A percentile compares a stretch with the other conserved stretches of the same genome.
phyloP scores from a whole-genome alignment of 2,329 filamentous ascomycete genomes.

The Tolypocladium guangdongense region DNA sequence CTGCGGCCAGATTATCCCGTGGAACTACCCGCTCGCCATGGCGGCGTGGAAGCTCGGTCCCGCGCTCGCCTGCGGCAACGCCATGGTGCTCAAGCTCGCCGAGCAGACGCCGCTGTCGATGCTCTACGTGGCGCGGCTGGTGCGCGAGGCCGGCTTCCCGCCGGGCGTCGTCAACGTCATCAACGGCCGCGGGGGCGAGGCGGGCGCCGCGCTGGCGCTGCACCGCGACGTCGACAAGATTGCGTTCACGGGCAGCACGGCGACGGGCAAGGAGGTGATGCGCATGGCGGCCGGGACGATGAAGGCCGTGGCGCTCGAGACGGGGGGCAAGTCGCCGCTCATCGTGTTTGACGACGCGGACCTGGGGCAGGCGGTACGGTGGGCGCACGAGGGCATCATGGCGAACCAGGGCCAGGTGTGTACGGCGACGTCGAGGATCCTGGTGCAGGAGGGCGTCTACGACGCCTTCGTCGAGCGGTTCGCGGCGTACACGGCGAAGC shows the following conservation, averaged over 20 bases:
- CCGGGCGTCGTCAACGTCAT: conserved; percentile 68
- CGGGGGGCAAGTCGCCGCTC: conserved; percentile 55
- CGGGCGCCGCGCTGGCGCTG: conserved; percentile 55
- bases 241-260: conserved; percentile 67
- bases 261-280: conserved; percentile 65
- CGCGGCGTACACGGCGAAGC: conserved; percentile 44
- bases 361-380: conserved; percentile 56
- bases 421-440: conserved; percentile 51
- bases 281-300: conserved; percentile 56
- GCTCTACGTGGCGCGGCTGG: conserved; percentile 53
- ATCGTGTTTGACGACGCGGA: conserved; percentile 57
- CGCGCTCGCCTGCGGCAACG: conserved; percentile 53
- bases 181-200: conserved; percentile 58
- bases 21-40: conserved; percentile 52
- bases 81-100: conserved; percentile 53
- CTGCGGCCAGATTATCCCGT: conserved; percentile 60
- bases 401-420: conserved; percentile 56
- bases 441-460: conserved; percentile 50
- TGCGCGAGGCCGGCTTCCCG: conserved; percentile 66
- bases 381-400: conserved; percentile 39
- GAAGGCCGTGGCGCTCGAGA: conserved; percentile 57
- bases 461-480: conserved; percentile 56
- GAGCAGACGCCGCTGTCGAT: conserved; percentile 58
- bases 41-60: conserved; percentile 64
- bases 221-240: conserved; percentile 66